Percentiles rank a stretch among this genome's conserved stretches.
Conservation (phyloP, 208 protist genomes). For the Novymonas esmeraldas region DNA sequence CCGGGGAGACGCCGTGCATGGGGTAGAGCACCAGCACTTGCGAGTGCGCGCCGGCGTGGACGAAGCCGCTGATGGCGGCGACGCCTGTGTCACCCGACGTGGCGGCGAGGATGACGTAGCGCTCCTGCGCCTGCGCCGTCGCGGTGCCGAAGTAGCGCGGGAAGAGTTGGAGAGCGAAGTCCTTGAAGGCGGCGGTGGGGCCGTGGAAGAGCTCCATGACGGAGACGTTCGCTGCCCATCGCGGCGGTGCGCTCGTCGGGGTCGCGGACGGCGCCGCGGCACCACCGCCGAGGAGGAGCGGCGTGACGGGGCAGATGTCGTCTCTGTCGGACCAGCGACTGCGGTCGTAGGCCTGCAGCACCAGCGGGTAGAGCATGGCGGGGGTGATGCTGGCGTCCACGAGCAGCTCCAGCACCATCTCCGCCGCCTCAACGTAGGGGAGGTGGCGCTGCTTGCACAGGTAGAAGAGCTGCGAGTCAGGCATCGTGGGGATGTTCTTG, state of each 20-base stretch:
- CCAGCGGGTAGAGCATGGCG: conserved; percentile 44
- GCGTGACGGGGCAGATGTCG: conserved; percentile 71
- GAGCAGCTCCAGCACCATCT: conserved; percentile 81
- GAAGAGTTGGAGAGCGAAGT: conserved; percentile 92
- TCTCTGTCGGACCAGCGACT: conserved; percentile 55
- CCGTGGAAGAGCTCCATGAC: conserved; percentile 90
- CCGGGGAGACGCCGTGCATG: conserved; percentile 74
- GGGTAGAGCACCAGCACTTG: conserved; percentile 92
- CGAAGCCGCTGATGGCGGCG: conserved; percentile 87
- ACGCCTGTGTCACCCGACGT: conserved; percentile 91
- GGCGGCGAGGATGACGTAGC: conserved; percentile 87
- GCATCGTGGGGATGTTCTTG: conserved; percentile 55
- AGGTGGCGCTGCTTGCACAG: conserved; percentile 52
- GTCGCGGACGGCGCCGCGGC: conserved; percentile 3
- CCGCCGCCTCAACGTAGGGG: conserved; percentile 68
- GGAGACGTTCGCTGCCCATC: conserved; percentile 44
- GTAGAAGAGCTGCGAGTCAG: conserved; percentile 62
- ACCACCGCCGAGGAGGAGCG: conserved; percentile 18
- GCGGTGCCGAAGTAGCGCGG: conserved; percentile 81
- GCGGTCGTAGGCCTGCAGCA: conserved; percentile 77
- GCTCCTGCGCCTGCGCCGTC: conserved; percentile 23
- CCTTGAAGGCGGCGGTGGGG: conserved; percentile 92
- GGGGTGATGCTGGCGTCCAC: conserved; percentile 65
- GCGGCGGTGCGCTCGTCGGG: conserved; percentile 24
- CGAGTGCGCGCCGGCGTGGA: conserved; percentile 58